Conservation (phyloP, 345 rosid species). For the Eutrema yunnanense region DNA sequence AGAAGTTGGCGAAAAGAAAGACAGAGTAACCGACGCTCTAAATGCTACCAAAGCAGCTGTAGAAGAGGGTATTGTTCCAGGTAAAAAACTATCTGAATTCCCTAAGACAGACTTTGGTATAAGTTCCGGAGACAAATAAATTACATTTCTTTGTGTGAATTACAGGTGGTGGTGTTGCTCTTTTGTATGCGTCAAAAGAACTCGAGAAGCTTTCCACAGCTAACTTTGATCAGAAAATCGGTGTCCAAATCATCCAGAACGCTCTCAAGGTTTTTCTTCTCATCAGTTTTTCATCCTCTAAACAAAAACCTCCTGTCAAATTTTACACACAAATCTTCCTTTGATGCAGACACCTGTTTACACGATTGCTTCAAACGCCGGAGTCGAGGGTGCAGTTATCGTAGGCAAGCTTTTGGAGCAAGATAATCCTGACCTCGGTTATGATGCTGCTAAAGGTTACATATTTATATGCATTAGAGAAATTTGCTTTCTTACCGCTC, state of each 20-base stretch:
- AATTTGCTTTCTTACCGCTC: not conserved
- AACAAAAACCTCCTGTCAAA: not conserved
- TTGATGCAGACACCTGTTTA: slow-evolving; percentile 69
- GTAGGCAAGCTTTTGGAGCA: slow-evolving; percentile 93
- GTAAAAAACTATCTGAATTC: slow-evolving; percentile 28
- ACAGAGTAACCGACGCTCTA: slow-evolving; percentile 91
- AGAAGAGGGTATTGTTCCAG: slow-evolving; percentile 98
- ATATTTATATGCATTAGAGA: not conserved
- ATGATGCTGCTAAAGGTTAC: slow-evolving; percentile 95
- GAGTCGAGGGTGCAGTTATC: slow-evolving; percentile 95
- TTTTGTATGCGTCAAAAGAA: slow-evolving; percentile 82
- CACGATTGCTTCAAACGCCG: slow-evolving; percentile 82
- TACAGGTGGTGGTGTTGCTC: slow-evolving; percentile 95
- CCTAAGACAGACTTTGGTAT: not conserved
- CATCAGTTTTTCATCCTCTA: not conserved
- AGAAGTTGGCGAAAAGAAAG: slow-evolving; percentile 90
- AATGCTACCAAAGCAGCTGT: slow-evolving; percentile 99
- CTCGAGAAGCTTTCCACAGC: slow-evolving; percentile 82
- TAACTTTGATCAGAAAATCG: slow-evolving; percentile 88
- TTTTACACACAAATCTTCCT: not conserved
- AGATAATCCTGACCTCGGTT: slow-evolving; percentile 78
- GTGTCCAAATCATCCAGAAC: slow-evolving; percentile 93
- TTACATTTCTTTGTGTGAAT: not conserved
- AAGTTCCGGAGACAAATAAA: not conserved
- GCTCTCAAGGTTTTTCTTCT: slow-evolving; percentile 68